phyloP scores from a whole-genome alignment of 176 grass and related monocot genomes.

The Eragrostis curvula region DNA sequence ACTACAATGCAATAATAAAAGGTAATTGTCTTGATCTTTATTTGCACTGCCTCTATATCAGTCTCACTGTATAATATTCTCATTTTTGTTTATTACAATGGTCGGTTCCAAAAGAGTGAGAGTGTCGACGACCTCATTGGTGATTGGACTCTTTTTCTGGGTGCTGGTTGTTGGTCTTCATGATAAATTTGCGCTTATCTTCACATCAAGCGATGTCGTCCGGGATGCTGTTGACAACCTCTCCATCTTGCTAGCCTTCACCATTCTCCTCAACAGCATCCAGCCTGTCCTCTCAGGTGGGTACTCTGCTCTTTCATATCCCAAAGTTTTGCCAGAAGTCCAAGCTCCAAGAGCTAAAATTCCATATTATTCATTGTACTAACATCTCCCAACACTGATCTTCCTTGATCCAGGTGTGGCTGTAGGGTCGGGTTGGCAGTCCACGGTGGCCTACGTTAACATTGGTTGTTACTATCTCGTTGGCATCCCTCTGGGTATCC shows the following conservation, averaged over 20 bases:
- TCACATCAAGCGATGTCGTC: constrained; percentile 71
- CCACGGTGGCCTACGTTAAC: constrained; percentile 86
- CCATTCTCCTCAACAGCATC: constrained; percentile 92
- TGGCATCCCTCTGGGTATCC: constrained; percentile 75
- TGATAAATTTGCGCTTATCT: constrained; percentile 75
- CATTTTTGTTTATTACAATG: no score
- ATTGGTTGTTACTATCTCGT: constrained; percentile 81
- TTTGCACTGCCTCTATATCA: no score
- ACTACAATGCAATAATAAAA: no score
- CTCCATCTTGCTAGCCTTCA: constrained; percentile 73
- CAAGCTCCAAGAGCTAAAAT: no score
- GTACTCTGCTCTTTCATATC: neutral
- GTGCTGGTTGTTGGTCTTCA: constrained; percentile 72
- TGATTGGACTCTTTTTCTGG: constrained; percentile 91
- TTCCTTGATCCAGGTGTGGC: constrained; percentile 67
- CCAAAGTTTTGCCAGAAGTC: no score
- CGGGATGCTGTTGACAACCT: constrained; percentile 73
- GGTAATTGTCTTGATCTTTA: no score
- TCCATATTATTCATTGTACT: no score
- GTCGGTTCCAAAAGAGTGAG: constrained; percentile 47
- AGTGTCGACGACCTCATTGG: constrained; percentile 68
- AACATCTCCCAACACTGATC: no score
- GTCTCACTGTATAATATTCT: no score
- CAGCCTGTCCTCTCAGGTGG: constrained; percentile 87
- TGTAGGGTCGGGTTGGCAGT: constrained; percentile 90